Percentiles rank a stretch among this genome's conserved stretches.
These are phyloP conservation scores for Xylaria sp. DNA, from an alignment of 2,329 filamentous ascomycete genomes.

Conservation along the genomic window DNA sequence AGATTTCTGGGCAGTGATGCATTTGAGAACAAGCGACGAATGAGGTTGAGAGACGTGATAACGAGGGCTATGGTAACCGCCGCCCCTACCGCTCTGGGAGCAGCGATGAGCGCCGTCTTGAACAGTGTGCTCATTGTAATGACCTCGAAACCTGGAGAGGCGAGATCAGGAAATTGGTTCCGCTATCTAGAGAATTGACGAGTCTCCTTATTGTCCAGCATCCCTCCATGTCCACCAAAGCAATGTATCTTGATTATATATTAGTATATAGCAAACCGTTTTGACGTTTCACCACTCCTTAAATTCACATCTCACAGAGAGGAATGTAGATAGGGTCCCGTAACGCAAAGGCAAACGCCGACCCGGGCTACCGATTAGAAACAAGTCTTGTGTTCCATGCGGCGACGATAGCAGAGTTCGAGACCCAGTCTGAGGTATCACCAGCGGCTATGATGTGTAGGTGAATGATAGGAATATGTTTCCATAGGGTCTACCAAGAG, in stretches of 20 bases:
- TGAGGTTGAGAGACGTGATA: conserved; percentile 39
- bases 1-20: conserved; percentile 43
- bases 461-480: background rate
- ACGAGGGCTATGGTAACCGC: conserved; percentile 23
- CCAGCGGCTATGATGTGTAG: conserved; percentile 6
- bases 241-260: background rate
- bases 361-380: conserved; percentile 3
- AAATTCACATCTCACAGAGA: background rate
- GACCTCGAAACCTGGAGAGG: background rate
- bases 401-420: background rate
- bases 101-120: conserved; percentile 3
- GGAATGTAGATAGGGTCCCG: background rate
- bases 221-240: background rate
- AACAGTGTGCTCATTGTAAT: conserved; percentile 24
- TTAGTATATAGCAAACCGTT: conserved; percentile 6
- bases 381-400: background rate
- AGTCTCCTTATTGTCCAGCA: background rate
- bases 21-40: conserved; percentile 45
- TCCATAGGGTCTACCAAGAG: background rate
- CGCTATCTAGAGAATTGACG: background rate
- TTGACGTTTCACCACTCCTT: conserved; percentile 7
- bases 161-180: background rate
- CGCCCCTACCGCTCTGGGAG: conserved; percentile 12
- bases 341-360: conserved; percentile 20
- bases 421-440: conserved; percentile 7